These are phyloP conservation scores for Rosa hybrid DNA, from an alignment of 331 rosid species.

Conservation along the genomic window DNA sequence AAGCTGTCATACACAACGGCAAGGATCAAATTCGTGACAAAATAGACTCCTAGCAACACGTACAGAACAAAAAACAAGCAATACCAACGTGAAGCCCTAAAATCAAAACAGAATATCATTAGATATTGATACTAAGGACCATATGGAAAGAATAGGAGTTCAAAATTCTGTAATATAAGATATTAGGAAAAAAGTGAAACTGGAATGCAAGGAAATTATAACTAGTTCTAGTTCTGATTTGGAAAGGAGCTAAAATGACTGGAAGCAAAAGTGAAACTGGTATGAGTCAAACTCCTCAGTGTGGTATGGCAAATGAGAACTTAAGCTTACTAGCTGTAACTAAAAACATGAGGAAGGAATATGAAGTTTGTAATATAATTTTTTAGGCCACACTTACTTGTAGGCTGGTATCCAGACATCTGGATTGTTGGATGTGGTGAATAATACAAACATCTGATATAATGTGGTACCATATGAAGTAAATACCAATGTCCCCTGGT, in stretches of 20 bases:
- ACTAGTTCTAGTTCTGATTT: not conserved
- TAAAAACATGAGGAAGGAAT: not conserved
- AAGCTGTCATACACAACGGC: constrained; percentile 97
- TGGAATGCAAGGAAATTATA: not conserved
- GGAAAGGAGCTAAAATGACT: not conserved
- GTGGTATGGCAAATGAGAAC: not conserved
- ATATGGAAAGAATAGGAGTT: not conserved
- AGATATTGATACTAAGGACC: constrained; percentile 15
- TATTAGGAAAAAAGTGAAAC: not conserved
- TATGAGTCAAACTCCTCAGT: not conserved
- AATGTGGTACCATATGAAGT: constrained; percentile 79
- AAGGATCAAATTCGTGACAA: constrained; percentile 89
- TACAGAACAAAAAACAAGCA: constrained; percentile 72
- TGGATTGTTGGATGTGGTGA: constrained; percentile 94
- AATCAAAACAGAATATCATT: constrained; percentile 21
- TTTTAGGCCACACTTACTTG: constrained; percentile 62
- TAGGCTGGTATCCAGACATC: constrained; percentile 99
- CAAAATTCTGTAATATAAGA: not conserved
- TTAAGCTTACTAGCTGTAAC: not conserved
- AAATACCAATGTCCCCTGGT: constrained; percentile 74
- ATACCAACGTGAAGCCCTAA: constrained; percentile 94
- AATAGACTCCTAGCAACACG: constrained; percentile 94
- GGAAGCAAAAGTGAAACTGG: not conserved
- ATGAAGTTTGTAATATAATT: constrained; percentile 8
- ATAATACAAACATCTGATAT: constrained; percentile 82